phyloP scores from a whole-genome alignment of 176 grass and related monocot species.

The Canna indica region DNA sequence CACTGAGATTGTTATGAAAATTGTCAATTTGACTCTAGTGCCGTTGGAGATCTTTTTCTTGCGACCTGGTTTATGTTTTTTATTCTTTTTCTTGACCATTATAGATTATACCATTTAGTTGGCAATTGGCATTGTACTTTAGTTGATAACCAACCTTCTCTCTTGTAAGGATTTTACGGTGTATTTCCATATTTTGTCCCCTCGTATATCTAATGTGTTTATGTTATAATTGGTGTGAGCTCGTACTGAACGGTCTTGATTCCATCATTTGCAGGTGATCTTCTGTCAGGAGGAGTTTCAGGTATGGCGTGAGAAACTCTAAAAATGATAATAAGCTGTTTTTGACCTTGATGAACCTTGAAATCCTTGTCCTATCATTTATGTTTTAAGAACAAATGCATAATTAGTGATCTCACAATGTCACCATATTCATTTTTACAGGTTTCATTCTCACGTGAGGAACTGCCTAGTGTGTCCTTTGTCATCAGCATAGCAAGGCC shows the following conservation, averaged over 20 bases:
- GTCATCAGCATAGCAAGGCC: slow-evolving; percentile 44
- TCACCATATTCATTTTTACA: slow-evolving; percentile 21
- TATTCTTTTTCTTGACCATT: too few species aligned
- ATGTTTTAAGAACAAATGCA: too few species aligned
- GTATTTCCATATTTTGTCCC: background rate
- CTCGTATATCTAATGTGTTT: background rate
- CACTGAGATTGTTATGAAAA: too few species aligned
- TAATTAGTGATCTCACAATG: background rate
- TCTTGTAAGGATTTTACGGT: background rate
- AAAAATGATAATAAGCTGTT: background rate
- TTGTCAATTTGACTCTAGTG: too few species aligned
- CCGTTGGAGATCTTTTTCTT: too few species aligned
- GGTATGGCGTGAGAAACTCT: background rate
- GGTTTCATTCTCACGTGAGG: slow-evolving; percentile 42
- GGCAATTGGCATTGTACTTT: too few species aligned
- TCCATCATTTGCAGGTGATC: background rate
- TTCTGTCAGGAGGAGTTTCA: slow-evolving; percentile 17
- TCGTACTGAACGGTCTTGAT: background rate
- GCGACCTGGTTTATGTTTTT: too few species aligned
- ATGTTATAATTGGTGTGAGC: background rate
- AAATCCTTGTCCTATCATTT: too few species aligned
- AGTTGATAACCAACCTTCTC: too few species aligned
- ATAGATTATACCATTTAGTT: too few species aligned
- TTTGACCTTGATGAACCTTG: too few species aligned
- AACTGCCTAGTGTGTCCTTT: slow-evolving; percentile 44